A percentile compares a stretch with the other conserved stretches of the same genome.
Evolutionary conservation across 176 grass and related monocot genomes (phyloP).

Genomic region (Thalia dealbata): DNA sequence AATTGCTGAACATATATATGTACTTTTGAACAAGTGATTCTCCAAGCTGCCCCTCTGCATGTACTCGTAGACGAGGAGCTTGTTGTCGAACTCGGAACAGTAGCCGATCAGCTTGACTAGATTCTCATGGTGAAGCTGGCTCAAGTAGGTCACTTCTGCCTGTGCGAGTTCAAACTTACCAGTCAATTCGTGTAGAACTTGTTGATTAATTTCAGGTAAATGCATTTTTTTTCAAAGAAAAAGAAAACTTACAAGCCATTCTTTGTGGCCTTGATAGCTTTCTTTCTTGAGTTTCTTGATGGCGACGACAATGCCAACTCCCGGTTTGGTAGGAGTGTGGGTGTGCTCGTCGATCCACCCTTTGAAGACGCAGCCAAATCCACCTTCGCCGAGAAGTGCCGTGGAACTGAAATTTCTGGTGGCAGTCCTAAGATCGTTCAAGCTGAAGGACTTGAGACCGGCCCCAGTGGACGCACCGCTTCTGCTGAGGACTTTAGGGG

Average conservation of each 20-base stretch:
- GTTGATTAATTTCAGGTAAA: too few species aligned
- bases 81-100: slow-evolving; percentile 8
- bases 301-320: slow-evolving; percentile 17
- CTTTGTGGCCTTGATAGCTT: slow-evolving; percentile 15
- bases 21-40: slow-evolving; percentile 25
- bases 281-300: slow-evolving; percentile 24
- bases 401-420: slow-evolving; percentile 18
- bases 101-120: slow-evolving; percentile 21
- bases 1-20: not conserved
- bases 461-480: not conserved
- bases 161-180: not conserved
- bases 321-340: slow-evolving; percentile 11
- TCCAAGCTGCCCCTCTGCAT: slow-evolving; percentile 28
- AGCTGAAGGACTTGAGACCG: slow-evolving; percentile 17
- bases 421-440: slow-evolving; percentile 20
- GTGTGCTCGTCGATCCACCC: slow-evolving; percentile 28
- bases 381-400: slow-evolving; percentile 17
- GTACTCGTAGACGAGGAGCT: slow-evolving; percentile 27
- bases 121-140: slow-evolving; percentile 23
- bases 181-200: too few species aligned
- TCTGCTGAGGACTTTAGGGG: not conserved
- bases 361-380: slow-evolving; percentile 19
- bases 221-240: too few species aligned
- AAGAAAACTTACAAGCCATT: slow-evolving; percentile 25
- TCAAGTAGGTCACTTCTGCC: slow-evolving; percentile 25